phyloP scores from a whole-genome alignment of 257 asterid species.

The Ophiorrhiza pumila region DNA sequence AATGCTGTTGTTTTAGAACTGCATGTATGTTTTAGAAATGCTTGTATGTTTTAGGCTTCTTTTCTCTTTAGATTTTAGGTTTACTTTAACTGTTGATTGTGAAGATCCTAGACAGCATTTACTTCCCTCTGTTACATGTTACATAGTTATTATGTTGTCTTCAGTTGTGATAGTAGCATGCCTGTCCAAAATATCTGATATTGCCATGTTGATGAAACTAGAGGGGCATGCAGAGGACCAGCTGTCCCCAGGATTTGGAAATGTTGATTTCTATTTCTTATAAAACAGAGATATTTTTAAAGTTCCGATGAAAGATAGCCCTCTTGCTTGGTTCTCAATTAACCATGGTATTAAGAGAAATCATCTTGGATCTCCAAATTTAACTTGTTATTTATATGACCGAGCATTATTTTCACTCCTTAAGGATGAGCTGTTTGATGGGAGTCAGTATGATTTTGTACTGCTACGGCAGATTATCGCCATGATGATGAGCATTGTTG shows the following conservation, averaged over 20 bases:
- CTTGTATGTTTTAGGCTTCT: neutral
- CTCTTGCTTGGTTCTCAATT: neutral
- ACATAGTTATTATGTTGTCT: neutral
- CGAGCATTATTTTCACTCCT: neutral
- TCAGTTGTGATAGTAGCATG: neutral
- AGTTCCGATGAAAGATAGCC: neutral
- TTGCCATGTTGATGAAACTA: too few relatives aligned
- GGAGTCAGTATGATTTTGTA: neutral
- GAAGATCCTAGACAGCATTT: neutral
- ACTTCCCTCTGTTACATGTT: neutral
- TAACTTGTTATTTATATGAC: neutral
- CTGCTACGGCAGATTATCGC: neutral
- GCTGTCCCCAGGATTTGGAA: too few relatives aligned
- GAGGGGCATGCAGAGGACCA: too few relatives aligned
- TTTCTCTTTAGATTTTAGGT: neutral
- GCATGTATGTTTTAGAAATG: neutral
- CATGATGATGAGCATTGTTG: neutral
- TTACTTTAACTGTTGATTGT: neutral
- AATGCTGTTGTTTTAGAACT: neutral
- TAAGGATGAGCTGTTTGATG: neutral
- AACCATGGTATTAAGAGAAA: neutral
- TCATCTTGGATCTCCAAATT: neutral
- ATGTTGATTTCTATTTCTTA: too few relatives aligned
- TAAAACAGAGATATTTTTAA: too few relatives aligned
- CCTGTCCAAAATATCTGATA: too few relatives aligned